A percentile compares a stretch with the other conserved stretches of the same genome.
Evolutionary conservation across 164 flowering plant species (phyloP).

Genomic region (grape (Vitis vinifera)): DNA sequence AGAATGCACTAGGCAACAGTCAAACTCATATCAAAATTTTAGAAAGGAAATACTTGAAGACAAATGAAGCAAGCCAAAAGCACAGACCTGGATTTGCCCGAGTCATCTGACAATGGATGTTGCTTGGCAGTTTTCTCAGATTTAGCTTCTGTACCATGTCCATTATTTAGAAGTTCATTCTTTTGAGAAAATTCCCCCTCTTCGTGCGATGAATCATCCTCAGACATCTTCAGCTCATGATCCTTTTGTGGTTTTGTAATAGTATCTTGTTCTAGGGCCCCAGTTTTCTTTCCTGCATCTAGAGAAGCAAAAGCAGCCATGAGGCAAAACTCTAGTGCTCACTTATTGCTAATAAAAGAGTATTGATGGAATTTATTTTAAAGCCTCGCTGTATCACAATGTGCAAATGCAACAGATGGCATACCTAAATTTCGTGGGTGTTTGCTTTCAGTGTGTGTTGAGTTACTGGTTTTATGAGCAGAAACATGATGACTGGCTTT

Average conservation of each 20-base stretch:
- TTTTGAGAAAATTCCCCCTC: constrained; percentile 52
- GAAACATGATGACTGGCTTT: constrained; percentile 21
- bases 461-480: constrained; percentile 24
- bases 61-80: constrained; percentile 6
- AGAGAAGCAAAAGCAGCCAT: constrained; percentile 13
- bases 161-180: constrained; percentile 34
- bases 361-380: background rate
- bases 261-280: constrained; percentile 16
- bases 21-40: background rate
- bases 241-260: constrained; percentile 17
- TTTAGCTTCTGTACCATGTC: constrained; percentile 29
- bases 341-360: background rate
- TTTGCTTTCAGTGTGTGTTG: constrained; percentile 17
- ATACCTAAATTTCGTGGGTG: constrained; percentile 22
- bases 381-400: background rate
- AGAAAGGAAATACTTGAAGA: background rate
- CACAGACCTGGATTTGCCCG: constrained; percentile 56
- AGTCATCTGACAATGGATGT: constrained; percentile 26
- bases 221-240: constrained; percentile 20
- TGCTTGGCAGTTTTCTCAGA: constrained; percentile 21
- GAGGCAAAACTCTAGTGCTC: constrained; percentile 1
- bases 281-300: constrained; percentile 31
- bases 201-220: constrained; percentile 37
- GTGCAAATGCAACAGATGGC: background rate
- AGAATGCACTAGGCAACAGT: background rate